phyloP scores from a whole-genome alignment of 2,329 filamentous ascomycete genomes.

The Trichoderma polysporum region DNA sequence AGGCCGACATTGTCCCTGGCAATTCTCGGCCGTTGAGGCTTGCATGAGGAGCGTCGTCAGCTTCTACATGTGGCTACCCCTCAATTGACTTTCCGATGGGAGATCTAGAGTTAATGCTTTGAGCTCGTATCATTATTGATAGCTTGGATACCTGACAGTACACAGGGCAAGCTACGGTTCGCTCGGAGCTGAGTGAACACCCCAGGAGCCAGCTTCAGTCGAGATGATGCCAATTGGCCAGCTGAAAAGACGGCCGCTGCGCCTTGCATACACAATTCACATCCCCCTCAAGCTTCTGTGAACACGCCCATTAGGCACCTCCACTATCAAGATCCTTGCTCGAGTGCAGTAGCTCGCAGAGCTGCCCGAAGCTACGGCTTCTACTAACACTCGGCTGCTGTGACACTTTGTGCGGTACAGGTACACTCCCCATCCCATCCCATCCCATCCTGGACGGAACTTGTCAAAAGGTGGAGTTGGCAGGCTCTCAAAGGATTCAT shows the following conservation, averaged over 20 bases:
- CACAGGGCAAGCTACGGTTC: neutral
- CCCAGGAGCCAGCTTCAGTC: neutral
- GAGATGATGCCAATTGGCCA: neutral
- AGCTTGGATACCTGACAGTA: neutral
- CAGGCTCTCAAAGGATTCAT: slow-evolving; percentile 10
- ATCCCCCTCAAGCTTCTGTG: neutral
- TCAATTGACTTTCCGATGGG: neutral
- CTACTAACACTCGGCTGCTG: neutral
- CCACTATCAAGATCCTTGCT: neutral
- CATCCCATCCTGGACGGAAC: neutral
- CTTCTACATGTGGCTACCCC: neutral
- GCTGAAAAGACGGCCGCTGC: neutral
- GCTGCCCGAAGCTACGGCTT: slow-evolving; percentile 7
- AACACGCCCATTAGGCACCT: neutral
- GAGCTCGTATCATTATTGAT: neutral
- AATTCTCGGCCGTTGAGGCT: neutral
- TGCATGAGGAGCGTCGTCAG: slow-evolving; percentile 16
- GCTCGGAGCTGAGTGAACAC: neutral
- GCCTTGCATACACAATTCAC: neutral
- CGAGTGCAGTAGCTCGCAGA: neutral
- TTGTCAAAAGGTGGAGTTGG: neutral
- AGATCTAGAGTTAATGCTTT: neutral
- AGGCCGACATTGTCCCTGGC: neutral
- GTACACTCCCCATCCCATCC: neutral
- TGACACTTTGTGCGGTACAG: neutral